A percentile compares a stretch with the other conserved stretches of the same genome.
Evolutionary conservation across 2,329 filamentous ascomycete genomes (phyloP).

Genomic region (Xylariaceae sp.): DNA sequence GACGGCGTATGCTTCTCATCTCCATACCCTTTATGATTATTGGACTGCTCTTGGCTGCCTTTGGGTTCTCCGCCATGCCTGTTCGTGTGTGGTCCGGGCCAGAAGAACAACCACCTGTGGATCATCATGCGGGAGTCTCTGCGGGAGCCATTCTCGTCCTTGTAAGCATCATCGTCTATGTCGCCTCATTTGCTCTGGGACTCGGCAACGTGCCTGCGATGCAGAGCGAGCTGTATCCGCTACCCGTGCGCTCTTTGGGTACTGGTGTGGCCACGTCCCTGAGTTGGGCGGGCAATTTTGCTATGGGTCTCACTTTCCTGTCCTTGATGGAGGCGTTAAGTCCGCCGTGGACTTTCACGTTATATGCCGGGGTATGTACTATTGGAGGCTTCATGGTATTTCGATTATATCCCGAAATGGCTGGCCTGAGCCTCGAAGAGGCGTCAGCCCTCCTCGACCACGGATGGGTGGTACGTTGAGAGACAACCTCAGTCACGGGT

Average conservation of each 20-base stretch:
- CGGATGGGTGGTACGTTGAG: too few species aligned
- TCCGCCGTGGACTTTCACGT: slow-evolving; percentile 43
- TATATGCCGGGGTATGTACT: slow-evolving; percentile 44
- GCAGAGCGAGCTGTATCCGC: slow-evolving; percentile 38
- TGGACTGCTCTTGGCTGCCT: slow-evolving; percentile 35
- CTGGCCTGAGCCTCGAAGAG: slow-evolving; percentile 48
- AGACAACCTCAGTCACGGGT: too few species aligned
- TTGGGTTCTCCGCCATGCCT: slow-evolving; percentile 42
- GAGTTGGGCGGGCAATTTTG: slow-evolving; percentile 41
- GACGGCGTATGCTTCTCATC: slow-evolving; percentile 37
- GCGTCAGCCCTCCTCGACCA: too few species aligned
- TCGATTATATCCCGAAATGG: slow-evolving; percentile 46
- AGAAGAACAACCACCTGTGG: slow-evolving; percentile 20
- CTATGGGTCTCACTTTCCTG: slow-evolving; percentile 43
- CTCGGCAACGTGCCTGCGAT: slow-evolving; percentile 43
- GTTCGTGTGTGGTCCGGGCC: slow-evolving; percentile 29
- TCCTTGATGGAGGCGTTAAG: slow-evolving; percentile 43
- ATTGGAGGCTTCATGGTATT: slow-evolving; percentile 42
- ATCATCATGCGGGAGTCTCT: slow-evolving; percentile 29
- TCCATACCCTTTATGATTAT: slow-evolving; percentile 39
- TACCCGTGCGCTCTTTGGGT: slow-evolving; percentile 42
- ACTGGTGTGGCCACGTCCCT: slow-evolving; percentile 42
- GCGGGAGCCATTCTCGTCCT: slow-evolving; percentile 36
- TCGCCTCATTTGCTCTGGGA: slow-evolving; percentile 39
- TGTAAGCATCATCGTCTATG: slow-evolving; percentile 37